Base-by-base conservation (phyloP, 2,329 filamentous ascomycete species). In the Capronia epimyces region DNA sequence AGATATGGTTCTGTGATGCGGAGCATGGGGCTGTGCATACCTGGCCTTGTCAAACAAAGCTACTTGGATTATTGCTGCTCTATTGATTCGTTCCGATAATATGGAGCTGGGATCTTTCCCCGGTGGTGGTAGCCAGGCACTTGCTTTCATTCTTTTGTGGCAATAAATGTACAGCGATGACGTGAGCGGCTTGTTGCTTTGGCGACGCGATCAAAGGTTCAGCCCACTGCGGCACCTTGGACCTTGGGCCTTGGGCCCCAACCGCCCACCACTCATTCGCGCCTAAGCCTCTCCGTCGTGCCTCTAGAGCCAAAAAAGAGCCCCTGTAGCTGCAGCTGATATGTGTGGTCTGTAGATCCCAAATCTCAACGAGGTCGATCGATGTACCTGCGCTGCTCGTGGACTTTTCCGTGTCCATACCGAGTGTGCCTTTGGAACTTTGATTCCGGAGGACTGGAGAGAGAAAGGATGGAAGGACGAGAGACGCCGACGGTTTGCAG, bases 121-220 rank as follows among this genome's bases (percentile, higher is more conserved):
- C 24, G 10, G 24, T 27, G 5, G 24, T 27, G 24, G 10, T 27
- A 10, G n/a, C n/a, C n/a, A n/a, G n/a, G n/a, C n/a, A n/a, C n/a
- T n/a, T 15, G n/a, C 41, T 22, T 25, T n/a, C n/a, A 15, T 37
- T 9, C 9, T 37, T 41, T 21, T n/a, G 31, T 34, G 31, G 5
- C 9, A 34, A 34, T 34, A 29, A 47, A 41, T 16, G 34, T 13
- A 40, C 3, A 3, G 24, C 27, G 41, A 53, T 53, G 50, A 53
- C 50, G 50, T 53, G 50, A 46, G 50, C 45, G 50, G 50, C 50
- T 49, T 53, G 50, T 53, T 53, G 50, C 50, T 53, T 53, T 40
- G 50, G 45, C 50, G 45, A 52, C 50, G 27, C 45, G 40, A 36
- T 43, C n/a, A 25, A 43, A 3, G 25, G 24, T 12, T 15, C 24